phyloP scores from a whole-genome alignment of 192 early-diverging fungal species.

The Gonapodya prolifera region DNA sequence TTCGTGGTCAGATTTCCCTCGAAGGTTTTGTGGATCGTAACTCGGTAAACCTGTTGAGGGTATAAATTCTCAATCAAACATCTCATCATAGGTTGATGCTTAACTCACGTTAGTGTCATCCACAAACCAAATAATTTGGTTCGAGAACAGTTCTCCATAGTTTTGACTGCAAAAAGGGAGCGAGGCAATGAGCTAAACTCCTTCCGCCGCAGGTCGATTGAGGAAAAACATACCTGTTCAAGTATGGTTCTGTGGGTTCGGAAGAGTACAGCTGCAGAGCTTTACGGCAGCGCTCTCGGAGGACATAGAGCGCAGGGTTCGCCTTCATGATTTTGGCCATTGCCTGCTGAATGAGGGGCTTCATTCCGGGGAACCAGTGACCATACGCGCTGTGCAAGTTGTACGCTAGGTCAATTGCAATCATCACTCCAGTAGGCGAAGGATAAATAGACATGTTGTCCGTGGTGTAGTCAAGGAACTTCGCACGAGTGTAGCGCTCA shows the following conservation, averaged over 20 bases:
- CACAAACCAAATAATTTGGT: slow-evolving; percentile 99
- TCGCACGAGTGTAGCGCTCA: slow-evolving; percentile 94
- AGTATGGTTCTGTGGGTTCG: slow-evolving; percentile 95
- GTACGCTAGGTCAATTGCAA: slow-evolving; percentile 96
- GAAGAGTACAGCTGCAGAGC: slow-evolving; percentile 96
- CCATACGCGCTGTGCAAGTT: slow-evolving; percentile 84
- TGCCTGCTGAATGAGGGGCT: slow-evolving; percentile 91
- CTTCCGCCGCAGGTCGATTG: no score
- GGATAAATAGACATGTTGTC: slow-evolving; percentile 99
- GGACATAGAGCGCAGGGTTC: slow-evolving; percentile 91
- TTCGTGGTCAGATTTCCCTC: slow-evolving; percentile 99
- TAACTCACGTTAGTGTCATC: slow-evolving; percentile 99
- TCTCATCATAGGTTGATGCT: no score
- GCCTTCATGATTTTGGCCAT: slow-evolving; percentile 99
- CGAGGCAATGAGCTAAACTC: no score
- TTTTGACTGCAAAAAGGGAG: slow-evolving; percentile 21
- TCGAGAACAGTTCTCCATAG: slow-evolving; percentile 93
- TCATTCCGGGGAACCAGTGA: slow-evolving; percentile 98
- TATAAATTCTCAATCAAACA: no score
- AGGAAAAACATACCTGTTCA: slow-evolving; percentile 43
- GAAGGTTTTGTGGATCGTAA: slow-evolving; percentile 98
- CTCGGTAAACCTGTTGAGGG: no score
- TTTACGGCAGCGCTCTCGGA: slow-evolving; percentile 97
- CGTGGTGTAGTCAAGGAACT: slow-evolving; percentile 96
- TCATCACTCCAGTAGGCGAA: slow-evolving; percentile 92